Evolutionary conservation across 768 basidiomycete genomes (phyloP), one percentile per base, ranked within the genome.

Genomic region (Lactifluus echinatus): DNA sequence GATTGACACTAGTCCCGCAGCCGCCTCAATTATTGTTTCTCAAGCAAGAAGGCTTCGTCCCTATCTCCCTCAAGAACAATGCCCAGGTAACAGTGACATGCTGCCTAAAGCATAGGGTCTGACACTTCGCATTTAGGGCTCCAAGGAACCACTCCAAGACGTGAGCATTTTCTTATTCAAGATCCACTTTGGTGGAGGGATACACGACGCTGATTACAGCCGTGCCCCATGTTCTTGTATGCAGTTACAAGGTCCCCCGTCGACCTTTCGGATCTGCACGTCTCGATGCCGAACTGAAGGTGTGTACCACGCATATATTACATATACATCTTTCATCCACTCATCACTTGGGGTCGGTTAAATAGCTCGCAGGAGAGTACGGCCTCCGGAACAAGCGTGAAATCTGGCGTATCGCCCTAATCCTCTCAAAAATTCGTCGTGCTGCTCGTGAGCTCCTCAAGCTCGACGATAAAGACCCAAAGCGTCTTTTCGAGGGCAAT

Each of bases 371-470:
- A 53, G 95, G 96, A 75, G 96, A 99, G 78, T 98, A 94, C 80
- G 96, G 96, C 73, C 91, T 98, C 72, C 90, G 94, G 74, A 98
- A 97, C 89, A 99, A 99, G 82, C 89, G 95, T 72, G 96, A 99
- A 79, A 96, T 98, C 79, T 99, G 95, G 96, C 91, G 96, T 70
- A 98, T 99, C 74, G 85, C 92, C 72, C 87, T 99, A 69, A 85
- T 85, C 73, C 87, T 99, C 54, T 99, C 96, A 69, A 97, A 99
- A 83, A 99, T 99, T 72, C 95, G 96, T 80, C 93, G 96, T 87
- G 96, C 96, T 63, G 96, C 96, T 65, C 95, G 96, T 87, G 96
- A 99, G 79, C 89, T 99, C 63, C 88, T 99, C 77, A 99, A 99
- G 71, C 93, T 99, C 76, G 96, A 99, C 66, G 88, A 83, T 76